Conservation (phyloP, 164 flowering plant genomes). For the Magnolia sinica region DNA sequence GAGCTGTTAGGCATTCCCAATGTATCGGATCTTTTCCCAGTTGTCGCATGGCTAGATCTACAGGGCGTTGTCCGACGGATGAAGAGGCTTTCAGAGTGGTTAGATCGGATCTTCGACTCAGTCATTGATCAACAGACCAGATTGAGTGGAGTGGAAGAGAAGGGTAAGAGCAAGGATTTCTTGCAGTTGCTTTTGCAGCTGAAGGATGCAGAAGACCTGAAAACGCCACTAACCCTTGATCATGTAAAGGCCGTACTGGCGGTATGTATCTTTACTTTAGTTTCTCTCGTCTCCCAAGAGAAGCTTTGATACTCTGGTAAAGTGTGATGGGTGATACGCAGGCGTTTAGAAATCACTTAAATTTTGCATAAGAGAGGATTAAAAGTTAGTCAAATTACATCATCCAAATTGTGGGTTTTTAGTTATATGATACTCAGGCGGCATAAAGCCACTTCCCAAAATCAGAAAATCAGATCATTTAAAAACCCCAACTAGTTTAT, state of each 20-base stretch:
- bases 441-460: no score
- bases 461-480: no score
- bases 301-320: no score
- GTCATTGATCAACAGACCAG: slow-evolving; percentile 25
- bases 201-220: slow-evolving; percentile 30
- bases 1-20: slow-evolving; percentile 35
- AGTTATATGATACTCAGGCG: no score
- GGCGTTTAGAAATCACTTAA: no score
- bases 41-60: slow-evolving; percentile 37
- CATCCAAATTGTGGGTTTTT: no score
- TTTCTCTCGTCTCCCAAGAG: background rate
- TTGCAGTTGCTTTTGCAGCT: slow-evolving; percentile 35
- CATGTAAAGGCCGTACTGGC: slow-evolving; percentile 38
- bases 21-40: slow-evolving; percentile 45
- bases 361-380: no score
- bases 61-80: slow-evolving; percentile 37
- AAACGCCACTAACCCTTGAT: slow-evolving; percentile 29
- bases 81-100: slow-evolving; percentile 7
- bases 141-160: background rate
- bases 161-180: slow-evolving; percentile 19
- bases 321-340: no score
- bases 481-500: no score
- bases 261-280: slow-evolving; percentile 18
- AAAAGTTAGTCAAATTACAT: no score
- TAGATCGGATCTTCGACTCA: slow-evolving; percentile 33